A percentile compares a stretch with the other conserved stretches of the same genome.
Evolutionary conservation across 768 basidiomycete species (phyloP).

Genomic region (Trametes cingulata): DNA sequence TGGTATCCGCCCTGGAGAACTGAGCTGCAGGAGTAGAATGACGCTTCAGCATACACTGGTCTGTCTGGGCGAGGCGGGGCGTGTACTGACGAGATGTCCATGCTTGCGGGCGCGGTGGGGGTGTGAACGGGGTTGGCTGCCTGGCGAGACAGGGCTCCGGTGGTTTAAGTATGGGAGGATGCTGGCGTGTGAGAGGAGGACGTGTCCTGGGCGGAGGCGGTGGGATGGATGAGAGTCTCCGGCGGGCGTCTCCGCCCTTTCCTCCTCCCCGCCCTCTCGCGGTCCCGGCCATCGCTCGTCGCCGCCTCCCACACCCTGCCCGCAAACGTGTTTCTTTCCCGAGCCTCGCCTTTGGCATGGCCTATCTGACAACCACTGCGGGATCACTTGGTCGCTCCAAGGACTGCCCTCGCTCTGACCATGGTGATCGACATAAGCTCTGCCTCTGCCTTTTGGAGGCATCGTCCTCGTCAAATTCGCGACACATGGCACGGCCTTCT

Average conservation of each 20-base stretch:
- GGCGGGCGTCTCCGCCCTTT: slow-evolving; percentile 7
- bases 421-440: background rate
- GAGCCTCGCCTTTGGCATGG: background rate
- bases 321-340: slow-evolving; percentile 7
- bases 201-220: background rate
- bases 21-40: slow-evolving; percentile 45
- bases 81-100: slow-evolving; percentile 23
- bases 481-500: background rate
- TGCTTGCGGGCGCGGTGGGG: background rate
- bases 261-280: slow-evolving; percentile 6
- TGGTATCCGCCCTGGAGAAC: slow-evolving; percentile 92
- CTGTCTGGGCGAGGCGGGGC: background rate
- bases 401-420: background rate
- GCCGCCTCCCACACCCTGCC: slow-evolving; percentile 7
- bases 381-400: background rate
- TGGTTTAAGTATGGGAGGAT: background rate
- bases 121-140: background rate
- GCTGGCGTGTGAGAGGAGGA: slow-evolving; percentile 1
- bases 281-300: slow-evolving; percentile 7
- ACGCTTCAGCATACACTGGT: background rate
- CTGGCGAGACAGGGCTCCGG: background rate
- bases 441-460: background rate
- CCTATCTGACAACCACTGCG: background rate
- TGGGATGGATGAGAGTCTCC: slow-evolving; percentile 3
- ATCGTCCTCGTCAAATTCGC: background rate